Conservation (phyloP, 1,284 basidiomycete species). For the Apiotrichum porosum region DNA sequence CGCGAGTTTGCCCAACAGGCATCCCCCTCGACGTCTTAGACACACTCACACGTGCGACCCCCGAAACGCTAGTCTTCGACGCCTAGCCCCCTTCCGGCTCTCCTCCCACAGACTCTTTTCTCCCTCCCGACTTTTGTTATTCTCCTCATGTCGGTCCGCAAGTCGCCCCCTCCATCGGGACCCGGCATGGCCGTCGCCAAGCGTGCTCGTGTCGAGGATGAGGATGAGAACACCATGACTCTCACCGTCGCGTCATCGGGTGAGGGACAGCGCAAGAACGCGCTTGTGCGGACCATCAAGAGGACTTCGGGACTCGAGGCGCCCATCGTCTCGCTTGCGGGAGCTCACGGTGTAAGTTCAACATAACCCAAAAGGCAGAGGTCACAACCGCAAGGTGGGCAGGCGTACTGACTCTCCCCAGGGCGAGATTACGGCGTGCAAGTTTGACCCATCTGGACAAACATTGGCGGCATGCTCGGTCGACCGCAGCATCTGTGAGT, state of each 20-base stretch:
- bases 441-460: constrained; percentile 48
- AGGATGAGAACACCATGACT: constrained; percentile 22
- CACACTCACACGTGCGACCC: too few relatives aligned
- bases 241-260: constrained; percentile 44
- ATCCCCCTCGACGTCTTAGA: too few relatives aligned
- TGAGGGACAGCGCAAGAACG: constrained; percentile 44
- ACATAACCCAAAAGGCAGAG: background rate
- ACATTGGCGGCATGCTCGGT: constrained; percentile 47
- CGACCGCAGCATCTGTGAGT: constrained; percentile 47
- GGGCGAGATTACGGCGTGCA: constrained; percentile 49
- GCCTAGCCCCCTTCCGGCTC: too few relatives aligned
- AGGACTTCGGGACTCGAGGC: constrained; percentile 46
- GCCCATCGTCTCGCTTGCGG: constrained; percentile 42
- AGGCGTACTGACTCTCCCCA: constrained; percentile 14
- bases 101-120: too few relatives aligned
- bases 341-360: constrained; percentile 44
- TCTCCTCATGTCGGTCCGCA: constrained; percentile 38
- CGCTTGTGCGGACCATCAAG: constrained; percentile 42
- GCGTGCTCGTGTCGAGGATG: constrained; percentile 46
- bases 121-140: background rate
- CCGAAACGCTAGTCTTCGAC: too few relatives aligned
- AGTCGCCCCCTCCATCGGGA: constrained; percentile 41
- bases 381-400: too few relatives aligned
- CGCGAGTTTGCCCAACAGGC: too few relatives aligned
- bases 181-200: constrained; percentile 43